Percentiles rank a stretch among this genome's conserved stretches.
These are phyloP conservation scores for Coelastrella sp. DNA, from an alignment of 139 green algal species.

Conservation along the genomic window DNA sequence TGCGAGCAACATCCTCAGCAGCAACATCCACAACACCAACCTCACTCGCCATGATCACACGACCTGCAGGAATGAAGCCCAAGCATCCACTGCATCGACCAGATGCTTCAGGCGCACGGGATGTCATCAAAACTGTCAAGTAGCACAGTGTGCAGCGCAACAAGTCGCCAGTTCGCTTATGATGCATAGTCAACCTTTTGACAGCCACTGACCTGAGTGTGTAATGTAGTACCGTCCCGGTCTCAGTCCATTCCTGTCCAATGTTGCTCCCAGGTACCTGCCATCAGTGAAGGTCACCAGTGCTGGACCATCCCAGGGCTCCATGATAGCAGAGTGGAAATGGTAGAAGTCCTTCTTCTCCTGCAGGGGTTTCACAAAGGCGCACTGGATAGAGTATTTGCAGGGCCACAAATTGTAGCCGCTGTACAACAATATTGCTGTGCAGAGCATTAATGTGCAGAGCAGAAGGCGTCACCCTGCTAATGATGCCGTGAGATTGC, in stretches of 20 bases:
- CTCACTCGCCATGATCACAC: conserved; percentile 73
- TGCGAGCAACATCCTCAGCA: conserved; percentile 82
- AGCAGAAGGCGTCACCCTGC: no score
- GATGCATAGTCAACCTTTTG: no score
- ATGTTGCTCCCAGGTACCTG: conserved; percentile 92
- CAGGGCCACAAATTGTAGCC: no score
- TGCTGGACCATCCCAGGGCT: conserved; percentile 97
- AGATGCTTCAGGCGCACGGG: no score
- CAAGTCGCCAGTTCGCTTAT: no score
- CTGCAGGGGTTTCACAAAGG: conserved; percentile 44
- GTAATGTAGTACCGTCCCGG: conserved; percentile 97
- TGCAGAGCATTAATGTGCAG: no score
- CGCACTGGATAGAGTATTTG: neutral
- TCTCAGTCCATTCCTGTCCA: conserved; percentile 96
- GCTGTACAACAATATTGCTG: no score
- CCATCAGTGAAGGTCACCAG: conserved; percentile 96
- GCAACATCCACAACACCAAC: conserved; percentile 95
- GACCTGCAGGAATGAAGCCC: conserved; percentile 47
- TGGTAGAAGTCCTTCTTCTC: conserved; percentile 93
- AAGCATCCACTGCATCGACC: no score
- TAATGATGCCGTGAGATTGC: no score
- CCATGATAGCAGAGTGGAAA: conserved; percentile 93
- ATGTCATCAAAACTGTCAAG: no score
- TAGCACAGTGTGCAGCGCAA: no score
- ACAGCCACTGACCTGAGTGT: conserved; percentile 62